Base-by-base conservation (phyloP, 441 rosid species). In the Sinapis alba region DNA sequence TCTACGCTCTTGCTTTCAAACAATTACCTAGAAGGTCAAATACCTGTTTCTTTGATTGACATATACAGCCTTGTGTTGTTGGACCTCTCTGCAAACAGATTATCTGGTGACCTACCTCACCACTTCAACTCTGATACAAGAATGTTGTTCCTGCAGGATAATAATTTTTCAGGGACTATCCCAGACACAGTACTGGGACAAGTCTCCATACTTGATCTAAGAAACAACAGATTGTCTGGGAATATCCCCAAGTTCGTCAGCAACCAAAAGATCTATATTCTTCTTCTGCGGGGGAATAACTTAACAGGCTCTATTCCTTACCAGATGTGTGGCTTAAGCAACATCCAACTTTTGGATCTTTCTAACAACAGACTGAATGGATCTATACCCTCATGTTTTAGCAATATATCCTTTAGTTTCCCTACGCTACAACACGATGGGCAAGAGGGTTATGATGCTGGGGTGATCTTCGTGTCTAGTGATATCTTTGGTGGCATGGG, bases 21-120 rank as follows among this genome's bases (percentile, higher is more conserved):
- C 57, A 51, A 51, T 51, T 1, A 18, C 24, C 24, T 51, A 51
- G 57, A 51, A 18, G 57, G 57, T 51, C 24, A 19, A 19, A 51
- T 51, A 51, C 57, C 57, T 51, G 57, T 51, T 47, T 47, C 54
- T 51, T 51, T 51, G 12, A 7, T 3, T 1, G 6, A 9, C 57
- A 19, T 19, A 9, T 18, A 0, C 24, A 1, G 0, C 2, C 23
- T 51, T 51, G 23, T 19, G 13, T 19, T 51, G 57, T 51, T 51
- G 57, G 57, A 51, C 57, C 57, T 51, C 23, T 19, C 57, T 51
- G 57, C 57, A 51, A 51, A 51, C 57, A 51, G 57, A 18, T 51
- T 51, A 51, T 51, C 23, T 51, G 57, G 57, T 19, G 24, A 51
- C 12, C 23, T 51, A 9, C 57, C 57, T 51, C 11, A 47, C 57